Conservation (phyloP, 2,329 filamentous ascomycete species). For the Trichophyton simii region DNA sequence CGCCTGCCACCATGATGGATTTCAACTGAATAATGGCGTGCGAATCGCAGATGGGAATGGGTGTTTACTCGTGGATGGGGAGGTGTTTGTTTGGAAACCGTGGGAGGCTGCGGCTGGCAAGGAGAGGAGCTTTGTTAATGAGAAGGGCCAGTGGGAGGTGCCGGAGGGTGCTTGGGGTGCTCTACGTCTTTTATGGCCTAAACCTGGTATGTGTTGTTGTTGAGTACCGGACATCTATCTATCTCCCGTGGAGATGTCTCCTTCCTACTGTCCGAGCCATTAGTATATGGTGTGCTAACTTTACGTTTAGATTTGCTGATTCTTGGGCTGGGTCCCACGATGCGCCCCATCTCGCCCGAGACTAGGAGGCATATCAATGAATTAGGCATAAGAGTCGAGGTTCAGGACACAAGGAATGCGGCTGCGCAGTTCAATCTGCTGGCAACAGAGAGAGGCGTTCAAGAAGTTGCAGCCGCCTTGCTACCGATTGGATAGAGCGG, state of each 20-base stretch:
- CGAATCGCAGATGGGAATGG: conserved; percentile 58
- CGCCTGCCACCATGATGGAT: conserved; percentile 68
- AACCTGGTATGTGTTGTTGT: conserved; percentile 54
- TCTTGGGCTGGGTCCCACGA: conserved; percentile 67
- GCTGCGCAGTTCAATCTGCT: conserved; percentile 89
- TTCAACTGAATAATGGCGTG: conserved; percentile 71
- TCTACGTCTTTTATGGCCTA: conserved; percentile 68
- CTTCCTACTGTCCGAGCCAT: neutral
- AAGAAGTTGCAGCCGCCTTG: conserved; percentile 74
- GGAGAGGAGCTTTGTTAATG: conserved; percentile 48
- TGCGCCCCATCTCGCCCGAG: conserved; percentile 62
- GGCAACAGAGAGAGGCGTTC: conserved; percentile 81
- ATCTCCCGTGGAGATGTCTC: conserved; percentile 2
- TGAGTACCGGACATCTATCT: neutral
- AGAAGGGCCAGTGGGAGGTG: conserved; percentile 71
- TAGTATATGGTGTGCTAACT: neutral
- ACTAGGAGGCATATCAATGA: conserved; percentile 60
- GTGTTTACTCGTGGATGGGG: conserved; percentile 67
- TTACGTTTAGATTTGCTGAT: conserved; percentile 60
- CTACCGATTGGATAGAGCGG: conserved; percentile 44
- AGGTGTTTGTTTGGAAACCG: conserved; percentile 80
- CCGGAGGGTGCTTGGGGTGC: conserved; percentile 58
- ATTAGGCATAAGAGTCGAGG: conserved; percentile 73
- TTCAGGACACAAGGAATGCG: conserved; percentile 86
- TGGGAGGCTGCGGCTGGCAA: conserved; percentile 44